Base-by-base conservation (phyloP, 208 protist genomes). In the Acanthamoeba rhysodes region DNA sequence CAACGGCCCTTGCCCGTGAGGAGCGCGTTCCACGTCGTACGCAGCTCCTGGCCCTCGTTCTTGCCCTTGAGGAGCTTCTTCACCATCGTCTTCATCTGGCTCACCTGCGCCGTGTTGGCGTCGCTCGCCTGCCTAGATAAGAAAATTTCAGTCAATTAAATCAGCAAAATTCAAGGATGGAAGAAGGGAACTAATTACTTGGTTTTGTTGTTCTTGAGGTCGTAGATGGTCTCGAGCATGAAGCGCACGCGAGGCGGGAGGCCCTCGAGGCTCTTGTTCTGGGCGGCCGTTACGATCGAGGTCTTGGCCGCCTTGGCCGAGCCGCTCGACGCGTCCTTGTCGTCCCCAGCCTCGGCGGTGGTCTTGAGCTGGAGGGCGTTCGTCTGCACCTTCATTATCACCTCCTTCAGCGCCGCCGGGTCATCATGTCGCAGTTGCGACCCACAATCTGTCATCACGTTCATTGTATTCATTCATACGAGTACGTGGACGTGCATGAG, bases 181-280 rank as follows among this genome's bases (percentile, higher is more conserved):
- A n/a, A n/a, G n/a, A n/a, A n/a, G n/a, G n/a, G 53, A 59, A 22
- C 12, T 2, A 59, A 22, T 59, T 59, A 88, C 80, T 41, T 53
- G 41, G n/a, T 27, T 66, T 72, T 66, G 85, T 92, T 92, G 85
- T 92, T 92, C 85, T 92, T 92, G 53, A 92, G 62, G 29, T 92
- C 85, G 85, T 92, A 92, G 62, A 92, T 92, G 59, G 85, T 55
- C 37, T 92, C 85, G 34, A 92, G 62, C 85, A 92, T 92, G 85
- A 92, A 92, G 37, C 85, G 85, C 18, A 92, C 59, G 53, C 85
- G 85, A n/a, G 80, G 53, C 29, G 80, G 80, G 29, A 88, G 53
- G 24, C 80, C 80, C 34, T 88, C 53, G 80, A 88, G 80, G 37
- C 80, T 88, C 80, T 88, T 55, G 34, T 88, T 88, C 53, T 41